phyloP scores from a whole-genome alignment of 371 early-diverging fungal genomes.

The Umbelopsis sp. region DNA sequence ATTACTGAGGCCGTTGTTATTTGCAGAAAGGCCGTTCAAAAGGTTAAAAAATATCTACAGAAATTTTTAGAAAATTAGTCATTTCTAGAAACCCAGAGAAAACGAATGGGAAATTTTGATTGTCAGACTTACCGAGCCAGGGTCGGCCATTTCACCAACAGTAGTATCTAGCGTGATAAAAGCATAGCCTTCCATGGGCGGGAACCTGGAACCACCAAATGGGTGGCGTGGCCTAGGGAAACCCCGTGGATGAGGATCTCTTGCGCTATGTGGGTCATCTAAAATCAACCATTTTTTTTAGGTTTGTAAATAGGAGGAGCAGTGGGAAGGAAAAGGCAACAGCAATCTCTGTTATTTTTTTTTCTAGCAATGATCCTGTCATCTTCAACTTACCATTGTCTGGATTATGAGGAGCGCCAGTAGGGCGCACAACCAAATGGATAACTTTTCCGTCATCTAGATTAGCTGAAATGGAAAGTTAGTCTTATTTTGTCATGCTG shows the following conservation, averaged over 20 bases:
- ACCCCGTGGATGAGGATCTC: not conserved
- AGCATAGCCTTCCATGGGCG: constrained; percentile 53
- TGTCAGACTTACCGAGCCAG: constrained; percentile 35
- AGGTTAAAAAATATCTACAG: constrained; percentile 14
- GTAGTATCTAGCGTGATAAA: constrained; percentile 48
- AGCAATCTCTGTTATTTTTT: not conserved
- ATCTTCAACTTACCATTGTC: constrained; percentile 46
- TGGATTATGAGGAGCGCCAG: constrained; percentile 56
- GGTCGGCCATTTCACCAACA: constrained; percentile 35
- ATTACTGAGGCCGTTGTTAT: not conserved
- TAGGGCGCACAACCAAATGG: constrained; percentile 63
- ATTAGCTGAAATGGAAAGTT: constrained; percentile 34
- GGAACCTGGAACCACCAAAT: constrained; percentile 22
- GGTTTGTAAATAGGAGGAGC: not conserved
- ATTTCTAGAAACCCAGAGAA: not conserved
- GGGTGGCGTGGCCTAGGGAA: not conserved
- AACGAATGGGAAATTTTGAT: not conserved
- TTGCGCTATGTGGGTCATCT: constrained; percentile 2
- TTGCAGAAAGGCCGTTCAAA: constrained; percentile 1
- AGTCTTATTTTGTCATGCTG: too few relatives aligned
- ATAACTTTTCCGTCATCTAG: constrained; percentile 63
- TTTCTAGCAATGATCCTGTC: not conserved
- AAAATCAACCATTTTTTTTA: not conserved
- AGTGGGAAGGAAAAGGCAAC: not conserved
- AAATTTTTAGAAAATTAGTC: not conserved